Conservation (phyloP, 495 filamentous ascomycete species). For the Neurospora sp. region DNA sequence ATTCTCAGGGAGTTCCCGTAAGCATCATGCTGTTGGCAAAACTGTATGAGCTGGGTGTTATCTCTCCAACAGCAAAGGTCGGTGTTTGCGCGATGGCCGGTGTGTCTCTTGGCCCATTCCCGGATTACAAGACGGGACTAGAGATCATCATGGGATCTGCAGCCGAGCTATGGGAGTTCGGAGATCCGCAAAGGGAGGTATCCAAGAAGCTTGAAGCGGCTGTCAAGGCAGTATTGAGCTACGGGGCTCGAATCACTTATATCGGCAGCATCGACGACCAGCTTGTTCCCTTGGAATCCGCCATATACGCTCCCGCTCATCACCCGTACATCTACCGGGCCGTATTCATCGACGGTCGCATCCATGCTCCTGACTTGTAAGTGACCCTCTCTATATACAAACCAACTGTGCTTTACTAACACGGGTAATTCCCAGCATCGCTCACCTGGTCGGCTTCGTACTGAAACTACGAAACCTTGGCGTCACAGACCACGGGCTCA, state of each 20-base stretch:
- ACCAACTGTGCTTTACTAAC: constrained; percentile 5
- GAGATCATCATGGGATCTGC: constrained; percentile 72
- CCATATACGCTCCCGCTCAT: constrained; percentile 66
- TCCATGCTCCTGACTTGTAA: constrained; percentile 87
- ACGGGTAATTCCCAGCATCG: constrained; percentile 43
- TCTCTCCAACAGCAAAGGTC: constrained; percentile 52
- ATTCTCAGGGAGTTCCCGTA: constrained; percentile 93
- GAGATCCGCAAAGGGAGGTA: constrained; percentile 64
- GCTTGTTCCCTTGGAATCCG: constrained; percentile 86
- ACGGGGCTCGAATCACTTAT: constrained; percentile 74
- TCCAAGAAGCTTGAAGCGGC: constrained; percentile 72
- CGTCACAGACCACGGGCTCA: constrained; percentile 82
- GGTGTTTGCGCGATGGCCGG: constrained; percentile 88
- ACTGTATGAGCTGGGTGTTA: constrained; percentile 67
- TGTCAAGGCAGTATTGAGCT: constrained; percentile 57
- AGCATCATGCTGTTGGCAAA: constrained; percentile 89
- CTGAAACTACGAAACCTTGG: constrained; percentile 90
- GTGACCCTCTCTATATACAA: constrained; percentile 11
- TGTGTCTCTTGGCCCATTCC: constrained; percentile 85
- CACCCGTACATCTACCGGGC: constrained; percentile 91
- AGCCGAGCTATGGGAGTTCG: constrained; percentile 88
- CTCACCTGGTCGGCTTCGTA: constrained; percentile 84
- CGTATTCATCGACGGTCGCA: constrained; percentile 86
- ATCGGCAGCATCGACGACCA: constrained; percentile 95
- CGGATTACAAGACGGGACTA: constrained; percentile 72